Base-by-base conservation (phyloP, 257 asterid species). In the Agastache rugosa region DNA sequence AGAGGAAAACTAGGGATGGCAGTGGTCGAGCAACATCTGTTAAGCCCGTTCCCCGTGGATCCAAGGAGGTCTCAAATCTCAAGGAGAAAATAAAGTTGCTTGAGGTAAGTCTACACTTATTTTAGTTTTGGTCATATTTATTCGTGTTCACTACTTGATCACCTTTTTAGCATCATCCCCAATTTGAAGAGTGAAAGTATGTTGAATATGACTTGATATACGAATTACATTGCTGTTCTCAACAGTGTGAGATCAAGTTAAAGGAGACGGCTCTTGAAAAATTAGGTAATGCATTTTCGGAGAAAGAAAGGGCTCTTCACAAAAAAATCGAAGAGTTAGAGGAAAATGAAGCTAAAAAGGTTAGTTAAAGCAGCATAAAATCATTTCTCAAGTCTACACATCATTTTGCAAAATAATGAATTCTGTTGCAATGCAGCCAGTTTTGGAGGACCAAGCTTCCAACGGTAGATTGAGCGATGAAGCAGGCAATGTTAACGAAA, bases 31-130 rank as follows among this genome's bases (percentile, higher is more conserved):
- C 83, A 63, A 17, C 79, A 48, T 48, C 42, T 69, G 42, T 77
- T 72, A 90, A 79, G 67, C 59, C 75, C 4, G 62, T 62, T 63
- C 37, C 87, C 67, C 84, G 78, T 53, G 83, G 83, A 54, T 70
- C 88, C 42, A 93, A 85, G 79, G 98, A 93, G 81, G 83, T 87
- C 50, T 75, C 82, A 15, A 82, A 68, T 82, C 88, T 90, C 64
- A 87, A 89, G 87, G 98, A 89, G 80, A 93, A 76, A 70, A 85
- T 93, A 74, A 85, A 85, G 77, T 71, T 84, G 83, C 97, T 93
- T 1, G 95, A 93, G 96, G 98, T 93, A 77, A 81, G 75, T 63
- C 16, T 82, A 23, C 66, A 76, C 54, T 67, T 25, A 12, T 16
- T 47, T 55, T 2, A 2, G n/a, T 56, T 17, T 17, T 17, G 1